Evolutionary conservation across 192 early-diverging fungal species (phyloP).

Genomic region (Blastocladiella britannica): DNA sequence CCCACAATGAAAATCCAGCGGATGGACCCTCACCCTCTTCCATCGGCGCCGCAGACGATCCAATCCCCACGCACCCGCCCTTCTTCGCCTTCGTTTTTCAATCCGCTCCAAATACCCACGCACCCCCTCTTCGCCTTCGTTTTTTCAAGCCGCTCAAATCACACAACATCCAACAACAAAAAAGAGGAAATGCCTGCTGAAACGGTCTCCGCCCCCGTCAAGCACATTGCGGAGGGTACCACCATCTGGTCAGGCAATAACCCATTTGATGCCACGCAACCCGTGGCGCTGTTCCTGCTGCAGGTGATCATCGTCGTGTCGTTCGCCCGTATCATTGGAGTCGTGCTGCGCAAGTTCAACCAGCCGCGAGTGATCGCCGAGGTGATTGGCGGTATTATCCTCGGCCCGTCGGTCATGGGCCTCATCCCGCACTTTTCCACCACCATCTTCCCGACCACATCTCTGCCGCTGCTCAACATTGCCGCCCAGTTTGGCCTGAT

Average conservation of each 20-base stretch:
- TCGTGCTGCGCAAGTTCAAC: slow-evolving; percentile 31
- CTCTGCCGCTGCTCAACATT: slow-evolving; percentile 46
- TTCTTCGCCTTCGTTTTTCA: too few relatives aligned
- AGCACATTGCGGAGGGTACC: too few relatives aligned
- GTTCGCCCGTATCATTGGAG: slow-evolving; percentile 43
- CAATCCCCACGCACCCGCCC: too few relatives aligned
- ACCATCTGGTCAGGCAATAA: slow-evolving; percentile 1
- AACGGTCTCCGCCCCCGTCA: too few relatives aligned
- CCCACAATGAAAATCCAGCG: too few relatives aligned
- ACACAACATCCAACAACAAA: too few relatives aligned
- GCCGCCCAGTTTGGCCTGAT: slow-evolving; percentile 75
- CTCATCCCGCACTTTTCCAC: slow-evolving; percentile 40
- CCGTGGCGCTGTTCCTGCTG: slow-evolving; percentile 54
- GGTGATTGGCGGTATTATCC: slow-evolving; percentile 68
- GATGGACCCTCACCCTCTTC: too few relatives aligned
- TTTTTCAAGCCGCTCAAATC: too few relatives aligned
- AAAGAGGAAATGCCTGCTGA: too few relatives aligned
- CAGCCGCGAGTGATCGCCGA: slow-evolving; percentile 86
- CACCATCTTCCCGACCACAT: slow-evolving; percentile 49
- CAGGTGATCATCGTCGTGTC: slow-evolving; percentile 54
- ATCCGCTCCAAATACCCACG: too few relatives aligned
- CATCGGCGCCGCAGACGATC: too few relatives aligned
- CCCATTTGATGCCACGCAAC: slow-evolving; percentile 11
- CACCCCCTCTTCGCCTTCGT: too few relatives aligned
- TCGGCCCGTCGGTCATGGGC: slow-evolving; percentile 71